Conservation (phyloP, 1,284 basidiomycete species). For the Pholiota adiposa region DNA sequence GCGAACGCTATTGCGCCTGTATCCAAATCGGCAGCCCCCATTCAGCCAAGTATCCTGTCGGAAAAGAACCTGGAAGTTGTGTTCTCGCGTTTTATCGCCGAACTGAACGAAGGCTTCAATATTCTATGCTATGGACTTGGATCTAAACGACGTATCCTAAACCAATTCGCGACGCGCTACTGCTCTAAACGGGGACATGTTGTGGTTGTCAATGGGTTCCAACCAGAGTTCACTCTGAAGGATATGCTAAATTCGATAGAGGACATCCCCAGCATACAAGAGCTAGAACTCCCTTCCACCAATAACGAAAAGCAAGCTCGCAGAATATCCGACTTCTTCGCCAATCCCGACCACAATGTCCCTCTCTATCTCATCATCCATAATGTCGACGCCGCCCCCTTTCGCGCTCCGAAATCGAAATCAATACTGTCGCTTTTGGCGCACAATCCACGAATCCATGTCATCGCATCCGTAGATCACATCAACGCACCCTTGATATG, state of each 20-base stretch:
- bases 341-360: conserved; percentile 33
- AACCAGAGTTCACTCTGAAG: conserved; percentile 69
- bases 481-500: conserved; percentile 81
- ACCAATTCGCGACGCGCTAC: conserved; percentile 65
- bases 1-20: conserved; percentile 47
- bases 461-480: conserved; percentile 86
- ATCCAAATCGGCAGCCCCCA: conserved; percentile 31
- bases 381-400: conserved; percentile 80
- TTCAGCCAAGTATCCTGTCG: conserved; percentile 37
- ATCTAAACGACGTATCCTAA: conserved; percentile 78
- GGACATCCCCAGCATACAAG: conserved; percentile 54
- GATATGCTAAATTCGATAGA: conserved; percentile 77
- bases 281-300: conserved; percentile 38
- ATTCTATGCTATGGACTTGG: conserved; percentile 87
- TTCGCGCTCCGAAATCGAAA: conserved; percentile 67
- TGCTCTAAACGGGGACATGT: conserved; percentile 70
- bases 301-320: conserved; percentile 64
- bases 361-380: conserved; percentile 82
- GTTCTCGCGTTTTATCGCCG: conserved; percentile 69
- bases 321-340: conserved; percentile 68
- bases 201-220: conserved; percentile 81
- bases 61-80: conserved; percentile 40
- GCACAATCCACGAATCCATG: conserved; percentile 72
- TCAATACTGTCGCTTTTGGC: conserved; percentile 73
- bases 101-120: conserved; percentile 84